Base-by-base conservation (phyloP, 495 filamentous ascomycete species). In the Evernia prunastri region DNA sequence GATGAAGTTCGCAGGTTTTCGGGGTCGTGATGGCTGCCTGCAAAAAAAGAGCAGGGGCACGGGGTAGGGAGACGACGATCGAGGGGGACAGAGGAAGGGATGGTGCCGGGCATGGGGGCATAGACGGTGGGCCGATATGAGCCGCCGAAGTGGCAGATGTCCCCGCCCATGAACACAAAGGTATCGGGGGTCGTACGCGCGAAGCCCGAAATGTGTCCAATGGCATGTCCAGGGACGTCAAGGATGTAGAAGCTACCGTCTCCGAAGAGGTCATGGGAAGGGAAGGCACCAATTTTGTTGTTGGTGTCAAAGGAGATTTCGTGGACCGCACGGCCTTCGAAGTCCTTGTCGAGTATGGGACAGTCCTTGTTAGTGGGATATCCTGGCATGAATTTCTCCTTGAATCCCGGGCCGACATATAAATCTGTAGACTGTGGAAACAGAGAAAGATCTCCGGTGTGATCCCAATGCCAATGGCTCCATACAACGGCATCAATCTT, bases 401-500 rank as follows among this genome's bases (percentile, higher is more conserved):
- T 72, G 57, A 76, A 71, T 2, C 75, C 74, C 15, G 74, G 73
- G 11, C 75, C 74, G 13, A 77, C 71, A 53, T 75, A 61, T 7
- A 76, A 64, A 6, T 60, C 64, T 12, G 75, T 74, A 0, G 72
- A 72, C 3, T 47, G 9, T 10, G 75, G 74, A 58, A 76, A 77
- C 1, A 67, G 56, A 4, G 73, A 64, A 13, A 69, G 63, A 61
- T 76, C 68, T 33, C 74, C 75, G 0, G 64, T 73, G 53, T 77
- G 75, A 49, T 77, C 75, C 63, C 82, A 82, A 68, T 89, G 86
- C 58, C 70, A 70, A 64, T 87, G 84, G 36, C 79, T 82, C 70
- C 70, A 72, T 20, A 74, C 69, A 25, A 74, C 63, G 20, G 64
- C 68, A 29, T 70, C 63, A n/a, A 74, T 65, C 25, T 69, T 59